Evolutionary conservation across 768 basidiomycete species (phyloP).

Genomic region (Suillus decipiens): DNA sequence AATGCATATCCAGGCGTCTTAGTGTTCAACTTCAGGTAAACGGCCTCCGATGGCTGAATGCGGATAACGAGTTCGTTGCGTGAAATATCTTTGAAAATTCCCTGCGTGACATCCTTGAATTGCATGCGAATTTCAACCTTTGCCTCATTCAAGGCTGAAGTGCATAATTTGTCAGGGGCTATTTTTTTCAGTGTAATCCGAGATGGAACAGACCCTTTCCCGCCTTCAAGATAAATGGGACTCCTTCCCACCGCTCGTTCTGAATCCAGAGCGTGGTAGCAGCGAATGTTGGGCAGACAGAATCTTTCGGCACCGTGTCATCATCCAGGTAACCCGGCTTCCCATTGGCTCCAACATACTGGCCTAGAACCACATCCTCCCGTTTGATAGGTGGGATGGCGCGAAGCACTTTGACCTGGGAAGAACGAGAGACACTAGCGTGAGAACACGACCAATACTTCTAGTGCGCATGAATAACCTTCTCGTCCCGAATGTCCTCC

Average conservation of each 20-base stretch:
- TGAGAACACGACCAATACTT: slow-evolving; percentile 19
- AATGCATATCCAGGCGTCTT: slow-evolving; percentile 93
- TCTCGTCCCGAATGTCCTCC: slow-evolving; percentile 98
- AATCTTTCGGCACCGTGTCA: slow-evolving; percentile 89
- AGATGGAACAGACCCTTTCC: slow-evolving; percentile 75
- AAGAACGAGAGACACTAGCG: slow-evolving; percentile 11
- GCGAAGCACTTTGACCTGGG: slow-evolving; percentile 93
- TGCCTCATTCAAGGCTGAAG: slow-evolving; percentile 89
- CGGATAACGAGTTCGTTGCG: slow-evolving; percentile 98
- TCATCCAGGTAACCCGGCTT: slow-evolving; percentile 99
- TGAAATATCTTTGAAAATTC: slow-evolving; percentile 95
- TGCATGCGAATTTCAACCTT: slow-evolving; percentile 98
- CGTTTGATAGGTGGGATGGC: slow-evolving; percentile 80
- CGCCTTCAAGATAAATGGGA: slow-evolving; percentile 97
- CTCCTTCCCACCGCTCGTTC: slow-evolving; percentile 97
- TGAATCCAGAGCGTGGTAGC: slow-evolving; percentile 89
- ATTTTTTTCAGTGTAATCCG: slow-evolving; percentile 16
- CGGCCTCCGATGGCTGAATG: slow-evolving; percentile 94
- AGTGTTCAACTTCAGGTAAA: slow-evolving; percentile 95
- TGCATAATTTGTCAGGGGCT: slow-evolving; percentile 11
- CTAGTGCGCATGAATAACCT: slow-evolving; percentile 51
- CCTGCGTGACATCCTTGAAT: slow-evolving; percentile 96
- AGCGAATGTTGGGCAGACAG: slow-evolving; percentile 93
- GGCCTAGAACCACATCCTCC: slow-evolving; percentile 86
- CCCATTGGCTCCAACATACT: slow-evolving; percentile 85